These are phyloP conservation scores for Prorocentrum cordatum DNA, from an alignment of 169 alveolate genomes.

Conservation along the genomic window DNA sequence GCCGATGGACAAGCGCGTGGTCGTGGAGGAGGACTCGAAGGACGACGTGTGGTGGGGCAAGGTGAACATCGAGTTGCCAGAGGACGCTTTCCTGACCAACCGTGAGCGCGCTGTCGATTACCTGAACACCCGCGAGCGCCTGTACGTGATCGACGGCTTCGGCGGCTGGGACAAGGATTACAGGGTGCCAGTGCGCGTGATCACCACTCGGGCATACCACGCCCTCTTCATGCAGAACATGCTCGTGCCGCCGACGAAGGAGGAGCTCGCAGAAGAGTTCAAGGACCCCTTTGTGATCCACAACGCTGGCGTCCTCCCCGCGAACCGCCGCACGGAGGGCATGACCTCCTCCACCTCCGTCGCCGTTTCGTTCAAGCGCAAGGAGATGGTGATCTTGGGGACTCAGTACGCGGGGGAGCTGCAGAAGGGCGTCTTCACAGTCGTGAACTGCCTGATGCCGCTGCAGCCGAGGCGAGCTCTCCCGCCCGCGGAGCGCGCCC, in stretches of 20 bases:
- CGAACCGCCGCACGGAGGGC: conserved; percentile 83
- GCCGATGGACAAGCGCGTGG: conserved; percentile 89
- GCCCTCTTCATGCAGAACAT: conserved; percentile 95
- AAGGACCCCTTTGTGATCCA: too few species aligned
- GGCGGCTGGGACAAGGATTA: conserved; percentile 95
- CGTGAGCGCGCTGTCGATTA: conserved; percentile 87
- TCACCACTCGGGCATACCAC: conserved; percentile 91
- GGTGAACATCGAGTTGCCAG: conserved; percentile 17
- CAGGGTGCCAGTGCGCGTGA: conserved; percentile 85
- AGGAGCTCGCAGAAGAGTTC: conserved; percentile 77
- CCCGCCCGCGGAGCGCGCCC: conserved; percentile 5
- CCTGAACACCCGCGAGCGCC: conserved; percentile 80
- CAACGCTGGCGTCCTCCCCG: too few species aligned
- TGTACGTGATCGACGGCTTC: conserved; percentile 90
- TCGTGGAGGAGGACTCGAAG: conserved; percentile 81
- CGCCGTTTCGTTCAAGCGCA: conserved; percentile 81
- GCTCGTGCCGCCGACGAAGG: conserved; percentile 85
- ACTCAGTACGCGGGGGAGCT: conserved; percentile 96
- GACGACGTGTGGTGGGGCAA: conserved; percentile 91
- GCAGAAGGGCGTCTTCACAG: conserved; percentile 84
- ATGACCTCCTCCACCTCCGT: conserved; percentile 88
- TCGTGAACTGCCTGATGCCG: conserved; percentile 58
- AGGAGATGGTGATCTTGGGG: conserved; percentile 91
- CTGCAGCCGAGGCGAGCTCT: too few species aligned
- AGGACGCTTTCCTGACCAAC: conserved; percentile 79